Evolutionary conservation across 2,329 filamentous ascomycete genomes (phyloP), one percentile per base, ranked within the genome.

Genomic region (Arthrobotrys pseudoclavata): DNA sequence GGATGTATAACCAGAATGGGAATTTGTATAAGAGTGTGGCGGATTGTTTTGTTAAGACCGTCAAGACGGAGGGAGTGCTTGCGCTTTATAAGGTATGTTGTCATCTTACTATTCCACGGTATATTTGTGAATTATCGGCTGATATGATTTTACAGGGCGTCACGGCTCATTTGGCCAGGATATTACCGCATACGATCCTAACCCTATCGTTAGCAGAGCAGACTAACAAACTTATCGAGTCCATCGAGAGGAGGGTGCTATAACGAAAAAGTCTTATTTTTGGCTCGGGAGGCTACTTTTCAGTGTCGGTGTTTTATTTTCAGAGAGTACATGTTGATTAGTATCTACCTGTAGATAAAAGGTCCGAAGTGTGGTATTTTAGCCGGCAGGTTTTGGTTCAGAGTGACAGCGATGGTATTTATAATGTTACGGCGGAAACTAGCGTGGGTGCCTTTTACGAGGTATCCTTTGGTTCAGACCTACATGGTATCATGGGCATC

Each of bases 1-100:
- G 96, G 79, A 91, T 99, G 87, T 99, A 99, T 87, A 99, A 99
- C 86, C 96, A 99, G 84, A 97, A 94, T 79, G 96, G 96, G 64
- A 97, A 97, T 83, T 88, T 99, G n/a, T 99, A 99, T 87, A 91
- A 88, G 81, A 92, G 94, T 74, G 93, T 96, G 3, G 92, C 97
- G 79, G 96, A 99, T 85, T 99, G 96, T 83, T 85, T 98, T 76
- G 89, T 88, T 83, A 94, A 97, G 85, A 99, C 96, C 0, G 87
- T 99, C 78, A 91, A 91, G 83, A 97, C 93, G 0, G 96, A 99
- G 84, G 96, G 96, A 22, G 82, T 97, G 64, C 85, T 98, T 55
- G 96, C 96, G 78, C 92, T 99, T 74, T 99, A 99, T 87, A 99
- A 99, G 87, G 75, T 79, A 45, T 24, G 67, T 24, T 20, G 12